Conservation (phyloP, 768 basidiomycete genomes). For the Naganishia randhawae region DNA sequence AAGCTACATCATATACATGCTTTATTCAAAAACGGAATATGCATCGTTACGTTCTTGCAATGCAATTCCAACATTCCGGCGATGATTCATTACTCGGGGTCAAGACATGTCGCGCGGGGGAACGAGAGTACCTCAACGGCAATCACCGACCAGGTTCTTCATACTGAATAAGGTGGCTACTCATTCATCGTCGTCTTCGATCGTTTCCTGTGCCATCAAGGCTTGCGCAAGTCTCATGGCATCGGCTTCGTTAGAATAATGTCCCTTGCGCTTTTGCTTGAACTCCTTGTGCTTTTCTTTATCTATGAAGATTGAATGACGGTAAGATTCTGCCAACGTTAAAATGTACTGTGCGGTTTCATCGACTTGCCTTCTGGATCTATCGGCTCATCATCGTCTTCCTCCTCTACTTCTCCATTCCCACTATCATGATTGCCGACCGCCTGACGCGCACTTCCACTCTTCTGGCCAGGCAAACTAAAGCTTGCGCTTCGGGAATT, state of each 20-base stretch:
- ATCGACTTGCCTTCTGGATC: constrained; percentile 78
- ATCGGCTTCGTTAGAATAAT: constrained; percentile 50
- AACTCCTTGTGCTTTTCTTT: constrained; percentile 42
- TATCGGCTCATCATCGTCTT: constrained; percentile 70
- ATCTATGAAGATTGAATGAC: background rate
- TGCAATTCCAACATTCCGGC: too few species aligned
- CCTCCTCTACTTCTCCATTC: constrained; percentile 54
- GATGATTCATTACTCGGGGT: background rate
- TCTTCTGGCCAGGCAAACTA: constrained; percentile 65
- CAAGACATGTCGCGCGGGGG: too few species aligned
- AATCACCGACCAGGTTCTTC: background rate
- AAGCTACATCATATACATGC: constrained; percentile 1
- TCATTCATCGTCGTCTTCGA: constrained; percentile 22
- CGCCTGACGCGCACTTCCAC: constrained; percentile 47
- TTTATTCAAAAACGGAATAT: too few species aligned
- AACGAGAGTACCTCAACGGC: background rate
- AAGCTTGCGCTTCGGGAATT: constrained; percentile 69
- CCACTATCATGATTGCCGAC: constrained; percentile 50
- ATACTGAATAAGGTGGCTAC: background rate
- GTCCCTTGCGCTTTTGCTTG: constrained; percentile 42
- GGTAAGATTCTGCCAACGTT: background rate
- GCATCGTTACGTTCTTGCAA: too few species aligned
- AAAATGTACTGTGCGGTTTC: too few species aligned
- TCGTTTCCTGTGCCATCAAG: constrained; percentile 25
- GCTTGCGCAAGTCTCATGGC: constrained; percentile 43